Evolutionary conservation across 129 eudicot species (phyloP).

Genomic region (Artemisia tridentata): DNA sequence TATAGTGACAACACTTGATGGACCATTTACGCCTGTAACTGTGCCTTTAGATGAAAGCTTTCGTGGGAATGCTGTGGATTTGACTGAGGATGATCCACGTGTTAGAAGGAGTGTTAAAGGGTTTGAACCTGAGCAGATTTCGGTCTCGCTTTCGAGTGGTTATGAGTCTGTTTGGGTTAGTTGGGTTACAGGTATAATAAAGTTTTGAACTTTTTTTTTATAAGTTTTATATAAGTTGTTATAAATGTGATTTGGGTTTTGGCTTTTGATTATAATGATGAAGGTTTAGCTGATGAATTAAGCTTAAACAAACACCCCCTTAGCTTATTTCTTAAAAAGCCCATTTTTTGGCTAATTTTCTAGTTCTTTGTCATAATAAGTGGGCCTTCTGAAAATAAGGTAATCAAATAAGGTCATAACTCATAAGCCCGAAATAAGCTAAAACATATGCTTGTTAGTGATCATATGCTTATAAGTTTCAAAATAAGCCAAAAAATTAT

Average conservation of each 20-base stretch:
- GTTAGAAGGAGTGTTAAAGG: conserved; percentile 58
- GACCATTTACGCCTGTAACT: conserved; percentile 80
- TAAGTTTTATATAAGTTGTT: neutral
- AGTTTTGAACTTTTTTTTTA: neutral
- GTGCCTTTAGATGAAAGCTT: conserved; percentile 65
- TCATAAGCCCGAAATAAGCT: no score
- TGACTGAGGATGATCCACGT: conserved; percentile 73
- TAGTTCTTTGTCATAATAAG: no score
- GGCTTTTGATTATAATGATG: neutral
- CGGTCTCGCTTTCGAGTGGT: conserved; percentile 68
- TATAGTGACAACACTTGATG: conserved; percentile 81
- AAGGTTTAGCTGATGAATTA: no score
- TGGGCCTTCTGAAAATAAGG: no score
- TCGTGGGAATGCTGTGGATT: conserved; percentile 82
- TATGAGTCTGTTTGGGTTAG: conserved; percentile 87
- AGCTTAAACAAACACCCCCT: no score
- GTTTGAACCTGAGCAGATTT: conserved; percentile 79
- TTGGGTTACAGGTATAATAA: conserved; percentile 73
- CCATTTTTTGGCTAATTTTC: no score
- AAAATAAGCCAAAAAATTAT: no score
- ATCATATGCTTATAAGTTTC: no score
- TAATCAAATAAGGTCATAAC: no score
- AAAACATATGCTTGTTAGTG: no score
- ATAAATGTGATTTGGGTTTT: conserved; percentile 16
- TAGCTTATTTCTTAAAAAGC: no score